phyloP scores from a whole-genome alignment of 164 flowering plant genomes.

The Stephania cephalantha region DNA sequence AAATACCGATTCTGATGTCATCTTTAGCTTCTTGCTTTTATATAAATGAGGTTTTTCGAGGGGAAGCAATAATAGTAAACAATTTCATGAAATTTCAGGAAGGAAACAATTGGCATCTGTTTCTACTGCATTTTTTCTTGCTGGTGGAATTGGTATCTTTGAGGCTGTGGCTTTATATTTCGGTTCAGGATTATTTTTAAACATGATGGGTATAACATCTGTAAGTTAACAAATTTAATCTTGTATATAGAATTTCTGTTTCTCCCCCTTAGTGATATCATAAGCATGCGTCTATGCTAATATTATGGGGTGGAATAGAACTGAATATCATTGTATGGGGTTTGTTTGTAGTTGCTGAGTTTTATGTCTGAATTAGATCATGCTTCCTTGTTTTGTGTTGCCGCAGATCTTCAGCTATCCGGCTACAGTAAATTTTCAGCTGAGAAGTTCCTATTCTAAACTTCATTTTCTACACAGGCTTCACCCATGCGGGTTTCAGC shows the following conservation, averaged over 20 bases:
- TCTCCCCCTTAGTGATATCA: background rate
- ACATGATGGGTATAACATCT: conserved; percentile 69
- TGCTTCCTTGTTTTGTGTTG: background rate
- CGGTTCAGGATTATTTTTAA: conserved; percentile 79
- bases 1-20: background rate
- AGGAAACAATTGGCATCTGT: conserved; percentile 82
- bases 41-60: conserved; percentile 23
- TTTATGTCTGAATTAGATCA: background rate
- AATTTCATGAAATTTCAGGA: conserved; percentile 24
- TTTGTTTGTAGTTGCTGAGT: background rate
- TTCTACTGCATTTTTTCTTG: conserved; percentile 80
- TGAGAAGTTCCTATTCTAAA: conserved; percentile 4
- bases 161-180: conserved; percentile 75
- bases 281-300: background rate
- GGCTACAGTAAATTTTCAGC: conserved; percentile 5
- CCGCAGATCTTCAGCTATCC: conserved; percentile 10
- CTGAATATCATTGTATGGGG: background rate
- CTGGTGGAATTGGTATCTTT: conserved; percentile 72
- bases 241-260: background rate
- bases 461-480: conserved; percentile 41
- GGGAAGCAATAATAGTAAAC: conserved; percentile 28
- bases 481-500: conserved; percentile 75
- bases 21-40: background rate
- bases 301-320: background rate
- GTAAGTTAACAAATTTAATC: conserved; percentile 36